Conservation (phyloP, 106 monocot species). For the Amphibolis antarctica region DNA sequence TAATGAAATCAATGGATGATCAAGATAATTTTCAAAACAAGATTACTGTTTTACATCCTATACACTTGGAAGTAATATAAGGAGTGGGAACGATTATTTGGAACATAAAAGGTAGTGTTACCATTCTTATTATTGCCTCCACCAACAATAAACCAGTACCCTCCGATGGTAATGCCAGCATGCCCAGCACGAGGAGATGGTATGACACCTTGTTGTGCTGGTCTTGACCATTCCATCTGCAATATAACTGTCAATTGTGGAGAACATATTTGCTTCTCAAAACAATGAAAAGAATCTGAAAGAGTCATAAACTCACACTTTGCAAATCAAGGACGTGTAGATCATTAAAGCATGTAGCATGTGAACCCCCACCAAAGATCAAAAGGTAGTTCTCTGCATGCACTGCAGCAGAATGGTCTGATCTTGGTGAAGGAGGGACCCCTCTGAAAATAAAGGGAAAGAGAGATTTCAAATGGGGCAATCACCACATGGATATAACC, state of each 20-base stretch:
- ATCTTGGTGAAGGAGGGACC: conserved; percentile 85
- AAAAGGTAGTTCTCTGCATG: conserved; percentile 88
- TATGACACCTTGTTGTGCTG: conserved; percentile 65
- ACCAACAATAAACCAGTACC: conserved; percentile 95
- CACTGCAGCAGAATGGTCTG: conserved; percentile 93
- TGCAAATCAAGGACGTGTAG: conserved; percentile 93
- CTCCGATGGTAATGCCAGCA: conserved; percentile 86
- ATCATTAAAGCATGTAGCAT: conserved; percentile 95
- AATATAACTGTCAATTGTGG: conserved; percentile 9
- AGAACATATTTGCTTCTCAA: neutral
- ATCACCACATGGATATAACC: too few relatives aligned
- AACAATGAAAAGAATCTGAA: neutral
- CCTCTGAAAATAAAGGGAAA: conserved; percentile 38
- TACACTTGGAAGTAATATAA: too few relatives aligned
- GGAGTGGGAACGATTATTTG: too few relatives aligned
- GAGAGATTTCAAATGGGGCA: neutral
- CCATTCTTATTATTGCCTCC: conserved; percentile 92
- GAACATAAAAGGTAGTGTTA: too few relatives aligned
- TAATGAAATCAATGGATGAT: too few relatives aligned
- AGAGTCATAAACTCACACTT: conserved; percentile 41
- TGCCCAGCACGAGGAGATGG: conserved; percentile 92
- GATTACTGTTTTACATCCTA: too few relatives aligned
- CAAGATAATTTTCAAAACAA: too few relatives aligned
- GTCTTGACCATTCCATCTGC: conserved; percentile 99
- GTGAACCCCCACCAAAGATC: conserved; percentile 98